Evolutionary conservation across 2,329 filamentous ascomycete species (phyloP).

Genomic region (Cercospora zeae-maydis): DNA sequence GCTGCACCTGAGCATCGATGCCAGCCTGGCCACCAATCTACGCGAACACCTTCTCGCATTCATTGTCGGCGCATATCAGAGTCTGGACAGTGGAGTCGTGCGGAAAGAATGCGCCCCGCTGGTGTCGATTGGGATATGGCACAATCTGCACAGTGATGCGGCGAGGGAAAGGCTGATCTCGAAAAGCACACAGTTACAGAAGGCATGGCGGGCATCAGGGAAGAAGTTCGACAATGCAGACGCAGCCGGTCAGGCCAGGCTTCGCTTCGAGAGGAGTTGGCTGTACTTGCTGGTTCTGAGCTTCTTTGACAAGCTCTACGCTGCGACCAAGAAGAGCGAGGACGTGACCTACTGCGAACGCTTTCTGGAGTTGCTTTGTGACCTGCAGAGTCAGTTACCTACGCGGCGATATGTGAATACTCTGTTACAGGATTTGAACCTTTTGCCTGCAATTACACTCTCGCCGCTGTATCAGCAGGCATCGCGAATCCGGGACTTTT

Average conservation of each 20-base stretch:
- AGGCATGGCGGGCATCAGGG: slow-evolving; percentile 81
- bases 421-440: slow-evolving; percentile 77
- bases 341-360: slow-evolving; percentile 81
- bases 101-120: slow-evolving; percentile 94
- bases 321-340: slow-evolving; percentile 41
- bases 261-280: slow-evolving; percentile 93
- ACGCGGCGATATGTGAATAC: slow-evolving; percentile 92
- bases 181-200: slow-evolving; percentile 69
- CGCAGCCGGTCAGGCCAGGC: slow-evolving; percentile 68
- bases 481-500: slow-evolving; percentile 75
- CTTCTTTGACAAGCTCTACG: slow-evolving; percentile 72
- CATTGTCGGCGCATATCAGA: slow-evolving; percentile 88
- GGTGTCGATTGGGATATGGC: slow-evolving; percentile 93
- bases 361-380: slow-evolving; percentile 86
- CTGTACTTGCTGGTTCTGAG: slow-evolving; percentile 80
- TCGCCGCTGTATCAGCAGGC: slow-evolving; percentile 75
- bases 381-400: slow-evolving; percentile 88
- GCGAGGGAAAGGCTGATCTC: slow-evolving; percentile 70
- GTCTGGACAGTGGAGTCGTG: slow-evolving; percentile 80
- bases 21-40: slow-evolving; percentile 43
- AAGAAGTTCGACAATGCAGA: slow-evolving; percentile 88
- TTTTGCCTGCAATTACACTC: slow-evolving; percentile 71
- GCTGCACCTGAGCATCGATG: slow-evolving; percentile 72
- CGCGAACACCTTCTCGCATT: slow-evolving; percentile 84
- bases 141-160: slow-evolving; percentile 77